phyloP scores from a whole-genome alignment of 192 early-diverging fungal genomes.

The Coemansia sp. region DNA sequence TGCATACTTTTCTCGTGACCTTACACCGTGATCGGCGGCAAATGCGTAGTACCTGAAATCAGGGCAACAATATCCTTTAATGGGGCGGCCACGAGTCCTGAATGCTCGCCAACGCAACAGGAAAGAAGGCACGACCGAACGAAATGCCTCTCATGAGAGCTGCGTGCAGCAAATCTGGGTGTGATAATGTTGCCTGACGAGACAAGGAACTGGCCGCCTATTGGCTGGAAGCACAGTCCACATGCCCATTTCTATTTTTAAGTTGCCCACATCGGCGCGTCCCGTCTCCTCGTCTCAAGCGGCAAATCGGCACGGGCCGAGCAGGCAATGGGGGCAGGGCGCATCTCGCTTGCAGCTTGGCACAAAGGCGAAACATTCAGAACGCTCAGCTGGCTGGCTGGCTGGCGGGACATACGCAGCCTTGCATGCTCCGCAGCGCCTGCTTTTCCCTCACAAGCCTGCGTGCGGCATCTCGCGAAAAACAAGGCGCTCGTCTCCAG shows the following conservation, averaged over 20 bases:
- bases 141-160: constrained; percentile 2
- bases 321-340: not conserved
- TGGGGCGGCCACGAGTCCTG: not conserved
- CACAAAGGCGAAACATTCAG: constrained; percentile 2
- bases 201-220: constrained; percentile 5
- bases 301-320: not conserved
- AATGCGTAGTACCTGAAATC: not conserved
- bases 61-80: not conserved
- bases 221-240: constrained; percentile 2
- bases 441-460: constrained; percentile 5
- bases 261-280: not conserved
- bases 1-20: not conserved
- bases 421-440: constrained; percentile 5
- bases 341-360: constrained; percentile 7
- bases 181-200: not conserved
- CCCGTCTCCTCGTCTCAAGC: constrained; percentile 12
- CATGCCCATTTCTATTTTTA: constrained; percentile 17
- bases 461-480: not conserved
- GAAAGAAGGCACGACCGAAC: not conserved
- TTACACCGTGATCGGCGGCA: not conserved
- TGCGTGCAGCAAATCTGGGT: constrained; percentile 2
- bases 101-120: not conserved
- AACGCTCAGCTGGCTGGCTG: not conserved
- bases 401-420: not conserved
- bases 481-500: not conserved